phyloP scores from a whole-genome alignment of 2,329 filamentous ascomycete species.

The Botryotinia narcissicola region DNA sequence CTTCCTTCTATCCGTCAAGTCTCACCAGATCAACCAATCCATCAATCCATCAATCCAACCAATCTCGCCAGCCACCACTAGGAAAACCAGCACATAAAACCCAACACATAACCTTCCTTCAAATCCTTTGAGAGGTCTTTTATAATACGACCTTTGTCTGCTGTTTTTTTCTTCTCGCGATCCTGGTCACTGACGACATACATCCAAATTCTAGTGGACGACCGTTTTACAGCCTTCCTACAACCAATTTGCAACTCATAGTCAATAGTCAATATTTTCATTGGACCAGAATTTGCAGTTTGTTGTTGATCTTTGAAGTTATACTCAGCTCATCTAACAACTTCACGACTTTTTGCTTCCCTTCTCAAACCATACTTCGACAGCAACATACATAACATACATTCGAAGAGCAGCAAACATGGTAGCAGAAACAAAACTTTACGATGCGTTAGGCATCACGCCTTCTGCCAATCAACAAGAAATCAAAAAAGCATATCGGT shows the following conservation, averaged over 20 bases:
- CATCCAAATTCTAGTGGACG: background rate
- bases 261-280: background rate
- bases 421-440: constrained; percentile 94
- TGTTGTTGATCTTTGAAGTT: background rate
- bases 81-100: background rate
- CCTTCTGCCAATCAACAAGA: constrained; percentile 84
- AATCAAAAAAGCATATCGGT: constrained; percentile 95
- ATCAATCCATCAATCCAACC: background rate
- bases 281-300: background rate
- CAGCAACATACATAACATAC: background rate
- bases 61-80: background rate
- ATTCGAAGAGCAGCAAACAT: constrained; percentile 50
- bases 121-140: background rate
- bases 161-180: background rate
- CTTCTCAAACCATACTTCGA: background rate
- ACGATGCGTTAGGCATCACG: constrained; percentile 79
- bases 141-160: constrained; percentile 3
- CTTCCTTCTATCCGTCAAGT: background rate
- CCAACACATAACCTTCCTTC: background rate
- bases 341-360: background rate
- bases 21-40: background rate
- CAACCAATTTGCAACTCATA: background rate
- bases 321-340: background rate
- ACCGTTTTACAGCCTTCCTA: background rate
- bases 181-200: constrained; percentile 16